These are phyloP conservation scores for Terfezia claveryi DNA, from an alignment of 495 filamentous ascomycete species.

Conservation along the genomic window DNA sequence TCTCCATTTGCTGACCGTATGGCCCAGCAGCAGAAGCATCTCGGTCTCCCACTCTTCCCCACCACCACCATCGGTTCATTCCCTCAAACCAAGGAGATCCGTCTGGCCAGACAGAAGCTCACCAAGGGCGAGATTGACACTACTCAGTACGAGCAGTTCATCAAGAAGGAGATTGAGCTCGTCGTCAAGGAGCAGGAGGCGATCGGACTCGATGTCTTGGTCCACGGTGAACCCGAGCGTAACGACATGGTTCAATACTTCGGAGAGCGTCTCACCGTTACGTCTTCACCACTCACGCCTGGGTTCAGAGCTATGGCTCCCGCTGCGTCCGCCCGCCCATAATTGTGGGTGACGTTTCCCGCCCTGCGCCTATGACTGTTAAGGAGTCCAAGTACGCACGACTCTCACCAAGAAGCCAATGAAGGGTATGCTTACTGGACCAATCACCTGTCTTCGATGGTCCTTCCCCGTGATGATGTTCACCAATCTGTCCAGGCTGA, in stretches of 20 bases:
- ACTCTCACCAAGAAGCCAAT: constrained; percentile 81
- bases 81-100: constrained; percentile 97
- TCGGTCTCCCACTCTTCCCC: constrained; percentile 88
- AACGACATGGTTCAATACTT: constrained; percentile 99
- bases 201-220: constrained; percentile 85
- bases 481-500: constrained; percentile 97
- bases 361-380: constrained; percentile 91
- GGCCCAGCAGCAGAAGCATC: constrained; percentile 59
- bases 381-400: constrained; percentile 98
- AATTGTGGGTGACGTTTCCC: constrained; percentile 93
- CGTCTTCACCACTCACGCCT: constrained; percentile 95
- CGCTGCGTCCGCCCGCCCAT: constrained; percentile 96
- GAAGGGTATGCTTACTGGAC: constrained; percentile 99
- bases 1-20: constrained; percentile 66
- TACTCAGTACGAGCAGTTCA: constrained; percentile 89
- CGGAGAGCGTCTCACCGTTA: constrained; percentile 87
- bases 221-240: constrained; percentile 96
- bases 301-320: constrained; percentile 95
- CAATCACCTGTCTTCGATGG: constrained; percentile 96
- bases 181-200: constrained; percentile 93
- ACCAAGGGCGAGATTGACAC: constrained; percentile 90
- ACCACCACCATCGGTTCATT: constrained; percentile 98
- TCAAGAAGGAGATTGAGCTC: constrained; percentile 86
- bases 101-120: constrained; percentile 85
- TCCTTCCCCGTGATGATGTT: constrained; percentile 98